Percentiles rank a stretch among this genome's conserved stretches.
Evolutionary conservation across 2,329 filamentous ascomycete genomes (phyloP).

Genomic region (Scopulariopsis brevicaulis): DNA sequence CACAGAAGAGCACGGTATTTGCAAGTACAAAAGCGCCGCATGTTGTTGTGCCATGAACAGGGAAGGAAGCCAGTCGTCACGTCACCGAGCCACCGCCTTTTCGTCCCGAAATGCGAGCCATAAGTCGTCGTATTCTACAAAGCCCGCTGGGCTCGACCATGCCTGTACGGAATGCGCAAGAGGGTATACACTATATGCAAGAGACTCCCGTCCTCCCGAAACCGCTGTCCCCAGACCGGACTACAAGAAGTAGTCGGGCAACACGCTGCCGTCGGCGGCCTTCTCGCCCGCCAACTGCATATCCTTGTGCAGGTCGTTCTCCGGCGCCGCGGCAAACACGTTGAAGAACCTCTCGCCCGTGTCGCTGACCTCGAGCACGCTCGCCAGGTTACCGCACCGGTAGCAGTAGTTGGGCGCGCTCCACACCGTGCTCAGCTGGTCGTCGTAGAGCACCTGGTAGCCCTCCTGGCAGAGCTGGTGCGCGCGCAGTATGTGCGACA

Average conservation of each 20-base stretch:
- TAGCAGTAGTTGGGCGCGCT: constrained; percentile 96
- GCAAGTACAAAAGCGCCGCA: background rate
- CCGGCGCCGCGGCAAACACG: constrained; percentile 91
- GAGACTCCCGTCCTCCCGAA: background rate
- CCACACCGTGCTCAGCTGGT: constrained; percentile 92
- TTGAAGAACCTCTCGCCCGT: constrained; percentile 93
- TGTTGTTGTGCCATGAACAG: background rate
- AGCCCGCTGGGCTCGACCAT: background rate
- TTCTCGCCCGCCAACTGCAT: constrained; percentile 68
- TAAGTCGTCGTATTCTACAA: background rate
- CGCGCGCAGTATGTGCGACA: constrained; percentile 95
- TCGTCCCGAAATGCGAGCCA: background rate
- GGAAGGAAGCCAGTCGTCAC: background rate
- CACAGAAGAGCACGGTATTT: background rate
- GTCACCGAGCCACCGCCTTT: background rate
- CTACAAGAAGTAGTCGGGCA: constrained; percentile 65
- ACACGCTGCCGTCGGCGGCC: constrained; percentile 44
- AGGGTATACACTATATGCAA: background rate
- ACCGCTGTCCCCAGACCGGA: background rate
- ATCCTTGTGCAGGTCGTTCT: constrained; percentile 87
- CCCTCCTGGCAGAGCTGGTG: constrained; percentile 98
- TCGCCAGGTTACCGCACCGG: constrained; percentile 92
- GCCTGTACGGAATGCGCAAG: background rate
- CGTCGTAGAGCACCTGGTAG: constrained; percentile 93
- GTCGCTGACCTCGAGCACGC: constrained; percentile 91